Conservation (phyloP, 495 filamentous ascomycete genomes). For the Aspergillus sclerotiicarbonarius region DNA sequence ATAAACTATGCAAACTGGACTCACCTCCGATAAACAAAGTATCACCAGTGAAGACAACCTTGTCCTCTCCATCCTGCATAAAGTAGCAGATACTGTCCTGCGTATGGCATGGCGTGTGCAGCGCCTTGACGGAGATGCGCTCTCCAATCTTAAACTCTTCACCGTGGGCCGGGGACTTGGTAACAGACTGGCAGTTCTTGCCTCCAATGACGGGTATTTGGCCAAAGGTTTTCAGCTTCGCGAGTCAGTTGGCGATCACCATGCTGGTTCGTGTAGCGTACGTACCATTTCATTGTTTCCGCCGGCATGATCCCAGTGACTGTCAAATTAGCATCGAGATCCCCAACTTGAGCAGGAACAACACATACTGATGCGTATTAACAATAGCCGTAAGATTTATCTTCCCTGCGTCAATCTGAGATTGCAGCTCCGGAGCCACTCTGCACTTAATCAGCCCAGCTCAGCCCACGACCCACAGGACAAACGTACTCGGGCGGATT, state of each 20-base stretch:
- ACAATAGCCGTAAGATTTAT: conserved; percentile 87
- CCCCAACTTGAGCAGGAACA: not conserved
- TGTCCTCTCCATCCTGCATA: conserved; percentile 77
- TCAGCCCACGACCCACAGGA: not conserved
- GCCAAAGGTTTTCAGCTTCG: conserved; percentile 65
- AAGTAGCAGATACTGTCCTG: conserved; percentile 96
- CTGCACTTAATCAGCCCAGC: conserved; percentile 41
- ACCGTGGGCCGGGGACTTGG: conserved; percentile 67
- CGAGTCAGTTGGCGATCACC: conserved; percentile 15
- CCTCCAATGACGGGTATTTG: conserved; percentile 79
- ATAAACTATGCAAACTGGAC: conserved; percentile 10
- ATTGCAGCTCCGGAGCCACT: conserved; percentile 75
- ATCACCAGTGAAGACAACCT: conserved; percentile 91
- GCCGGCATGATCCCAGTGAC: conserved; percentile 93
- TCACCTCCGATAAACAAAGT: conserved; percentile 91
- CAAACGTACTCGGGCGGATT: conserved; percentile 79
- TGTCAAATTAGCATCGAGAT: conserved; percentile 28
- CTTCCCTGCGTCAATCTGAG: conserved; percentile 63
- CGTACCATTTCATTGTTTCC: conserved; percentile 79
- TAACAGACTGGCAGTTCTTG: conserved; percentile 78
- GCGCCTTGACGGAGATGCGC: conserved; percentile 75
- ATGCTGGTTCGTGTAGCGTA: not conserved
- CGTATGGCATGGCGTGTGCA: conserved; percentile 96
- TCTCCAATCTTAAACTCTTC: conserved; percentile 81
- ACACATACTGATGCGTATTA: conserved; percentile 90